Percentiles rank a stretch among this genome's conserved stretches.
Evolutionary conservation across 2,329 filamentous ascomycete species (phyloP).

Genomic region (Curvularia verruculosa): DNA sequence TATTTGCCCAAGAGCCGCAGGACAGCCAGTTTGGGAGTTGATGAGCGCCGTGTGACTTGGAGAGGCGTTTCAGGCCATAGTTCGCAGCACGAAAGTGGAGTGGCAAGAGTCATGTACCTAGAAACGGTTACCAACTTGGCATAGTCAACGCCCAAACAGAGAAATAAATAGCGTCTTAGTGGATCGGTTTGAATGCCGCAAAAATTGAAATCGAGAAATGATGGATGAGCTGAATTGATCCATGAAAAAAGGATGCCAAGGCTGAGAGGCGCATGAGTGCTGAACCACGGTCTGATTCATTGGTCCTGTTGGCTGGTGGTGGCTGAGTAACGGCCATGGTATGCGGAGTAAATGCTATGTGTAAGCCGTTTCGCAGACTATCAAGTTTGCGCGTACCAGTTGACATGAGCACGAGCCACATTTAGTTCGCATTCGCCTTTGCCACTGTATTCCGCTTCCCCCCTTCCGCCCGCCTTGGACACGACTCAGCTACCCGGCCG

Average conservation of each 20-base stretch:
- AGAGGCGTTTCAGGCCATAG: constrained; percentile 19
- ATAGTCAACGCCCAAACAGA: constrained; percentile 20
- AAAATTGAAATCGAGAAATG: constrained; percentile 10
- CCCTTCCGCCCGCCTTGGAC: constrained; percentile 6
- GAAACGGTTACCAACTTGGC: constrained; percentile 19
- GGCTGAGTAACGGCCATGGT: not conserved
- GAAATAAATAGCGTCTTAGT: constrained; percentile 10
- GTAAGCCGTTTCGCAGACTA: not conserved
- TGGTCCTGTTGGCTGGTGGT: not conserved
- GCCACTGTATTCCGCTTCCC: constrained; percentile 7
- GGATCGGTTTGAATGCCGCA: constrained; percentile 4
- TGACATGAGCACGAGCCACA: constrained; percentile 1
- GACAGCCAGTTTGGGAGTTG: constrained; percentile 6
- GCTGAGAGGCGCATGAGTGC: not conserved
- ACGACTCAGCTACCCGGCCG: constrained; percentile 11
- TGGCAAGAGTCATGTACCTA: constrained; percentile 16
- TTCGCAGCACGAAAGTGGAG: constrained; percentile 20
- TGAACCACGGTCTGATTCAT: not conserved
- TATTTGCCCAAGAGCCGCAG: constrained; percentile 2
- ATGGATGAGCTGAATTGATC: constrained; percentile 3
- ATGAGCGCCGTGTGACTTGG: constrained; percentile 11
- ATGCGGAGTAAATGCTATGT: constrained; percentile 2
- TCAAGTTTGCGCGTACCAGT: constrained; percentile 1
- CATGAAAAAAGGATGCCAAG: not conserved
- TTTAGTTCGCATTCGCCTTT: constrained; percentile 13